Evolutionary conservation across 2,329 filamentous ascomycete species (phyloP), one percentile per base, ranked within the genome.

Genomic region (Monosporascus ibericus): DNA sequence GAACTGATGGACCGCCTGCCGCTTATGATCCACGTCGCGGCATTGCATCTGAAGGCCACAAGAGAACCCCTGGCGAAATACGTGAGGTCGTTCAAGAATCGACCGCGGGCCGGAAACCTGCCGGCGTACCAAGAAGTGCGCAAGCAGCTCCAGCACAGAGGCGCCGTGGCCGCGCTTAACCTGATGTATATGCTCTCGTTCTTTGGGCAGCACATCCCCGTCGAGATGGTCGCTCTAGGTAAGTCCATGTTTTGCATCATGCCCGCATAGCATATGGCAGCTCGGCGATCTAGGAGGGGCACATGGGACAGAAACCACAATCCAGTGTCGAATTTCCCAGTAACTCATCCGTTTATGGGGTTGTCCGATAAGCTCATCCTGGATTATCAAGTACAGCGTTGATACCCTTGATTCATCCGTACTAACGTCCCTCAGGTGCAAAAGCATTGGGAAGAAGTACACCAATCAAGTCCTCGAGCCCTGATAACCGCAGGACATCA

Each of bases 1-100:
- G 75, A 79, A 44, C 68, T 84, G 46, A 83, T 87, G 70, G 82
- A 82, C 22, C 78, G 81, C 51, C 70, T 88, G 15, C 85, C 86
- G 1, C 70, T 88, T 6, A 86, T 86, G 56, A 85, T 89, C 20
- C 84, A 87, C 59, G 80, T 84, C 0, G 80, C 85, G 2, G 82
- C 82, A 1, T 78, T 82, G 56, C 76, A 84, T 36, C 70, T 88
- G 15, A 83, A 79, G 51, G 77, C 79, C 3, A 84, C 81, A 0
- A 72, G 75, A 18, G 84, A 85, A 56, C 81, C 84, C 0, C 70
- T 88, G 3, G 77, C 80, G 1, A 81, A 75, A 56, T 87, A 85
- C 55, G 69, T 84, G n/a, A 74, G 75, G 54, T 77, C 77, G 2
- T 84, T 81, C 53, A 71, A 76, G 39, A 78, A 74, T 1, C 77